phyloP scores from a whole-genome alignment of 202 grass and related monocot species.

The Elaeis oleifera region DNA sequence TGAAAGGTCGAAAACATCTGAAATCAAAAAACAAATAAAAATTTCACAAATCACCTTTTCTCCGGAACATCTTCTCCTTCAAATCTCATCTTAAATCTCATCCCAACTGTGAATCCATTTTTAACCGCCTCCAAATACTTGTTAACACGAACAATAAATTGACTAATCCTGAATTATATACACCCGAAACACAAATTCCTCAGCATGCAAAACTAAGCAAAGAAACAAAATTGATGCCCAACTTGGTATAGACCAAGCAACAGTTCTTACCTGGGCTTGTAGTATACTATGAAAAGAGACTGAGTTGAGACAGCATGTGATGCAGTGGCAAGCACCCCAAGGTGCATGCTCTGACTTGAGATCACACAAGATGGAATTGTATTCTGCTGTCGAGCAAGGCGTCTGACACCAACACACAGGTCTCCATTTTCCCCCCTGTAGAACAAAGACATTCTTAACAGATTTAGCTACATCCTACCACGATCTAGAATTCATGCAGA shows the following conservation, averaged over 20 bases:
- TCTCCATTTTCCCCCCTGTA: conserved; percentile 67
- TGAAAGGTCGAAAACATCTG: background rate
- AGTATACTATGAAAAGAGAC: conserved; percentile 74
- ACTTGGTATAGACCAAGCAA: too few relatives aligned
- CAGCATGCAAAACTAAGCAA: too few relatives aligned
- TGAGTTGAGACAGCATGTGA: conserved; percentile 80
- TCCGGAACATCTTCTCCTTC: conserved; percentile 81
- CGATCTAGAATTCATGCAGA: too few relatives aligned
- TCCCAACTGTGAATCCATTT: conserved; percentile 46
- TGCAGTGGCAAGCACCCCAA: conserved; percentile 91
- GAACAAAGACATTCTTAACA: background rate
- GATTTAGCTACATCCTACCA: too few relatives aligned
- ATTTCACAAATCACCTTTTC: conserved; percentile 17
- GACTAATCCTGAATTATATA: conserved; percentile 23
- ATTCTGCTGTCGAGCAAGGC: conserved; percentile 53
- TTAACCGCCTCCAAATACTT: conserved; percentile 66
- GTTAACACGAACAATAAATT: conserved; percentile 76
- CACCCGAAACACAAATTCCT: too few relatives aligned
- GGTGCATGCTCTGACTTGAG: conserved; percentile 99
- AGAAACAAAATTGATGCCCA: too few relatives aligned
- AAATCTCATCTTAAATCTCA: conserved; percentile 81
- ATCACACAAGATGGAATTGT: conserved; percentile 82
- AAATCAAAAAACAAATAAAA: too few relatives aligned
- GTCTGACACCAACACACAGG: conserved; percentile 67
- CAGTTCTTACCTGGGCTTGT: conserved; percentile 77